These are phyloP conservation scores for Melanopsichium pennsylvanicum DNA, from an alignment of 1,284 basidiomycete species.

Conservation along the genomic window DNA sequence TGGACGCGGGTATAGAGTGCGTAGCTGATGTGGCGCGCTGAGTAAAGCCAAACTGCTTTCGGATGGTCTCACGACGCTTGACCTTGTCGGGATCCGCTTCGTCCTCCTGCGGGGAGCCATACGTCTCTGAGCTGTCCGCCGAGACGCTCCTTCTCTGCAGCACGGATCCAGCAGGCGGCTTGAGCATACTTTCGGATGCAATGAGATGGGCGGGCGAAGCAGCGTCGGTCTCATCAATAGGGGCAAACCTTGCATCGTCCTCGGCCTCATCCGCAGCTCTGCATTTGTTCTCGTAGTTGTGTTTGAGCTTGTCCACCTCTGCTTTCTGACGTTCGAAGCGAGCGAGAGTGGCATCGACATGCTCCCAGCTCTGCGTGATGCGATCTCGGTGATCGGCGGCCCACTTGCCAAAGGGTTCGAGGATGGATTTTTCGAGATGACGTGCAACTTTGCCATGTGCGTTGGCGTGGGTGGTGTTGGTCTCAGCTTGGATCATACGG, in stretches of 20 bases:
- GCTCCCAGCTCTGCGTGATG: slow-evolving; percentile 55
- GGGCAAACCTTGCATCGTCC: slow-evolving; percentile 62
- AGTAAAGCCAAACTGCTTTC: slow-evolving; percentile 63
- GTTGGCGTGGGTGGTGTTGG: slow-evolving; percentile 44
- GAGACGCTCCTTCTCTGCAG: slow-evolving; percentile 28
- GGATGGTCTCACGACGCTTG: slow-evolving; percentile 61
- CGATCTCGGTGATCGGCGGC: slow-evolving; percentile 48
- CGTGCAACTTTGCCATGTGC: slow-evolving; percentile 51
- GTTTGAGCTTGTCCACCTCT: slow-evolving; percentile 54
- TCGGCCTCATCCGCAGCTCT: slow-evolving; percentile 62
- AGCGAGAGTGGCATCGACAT: slow-evolving; percentile 49
- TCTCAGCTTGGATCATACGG: slow-evolving; percentile 47
- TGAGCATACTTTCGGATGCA: slow-evolving; percentile 9
- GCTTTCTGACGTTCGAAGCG: slow-evolving; percentile 51
- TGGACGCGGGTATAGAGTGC: not conserved
- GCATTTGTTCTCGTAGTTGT: slow-evolving; percentile 61
- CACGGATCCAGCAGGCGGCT: not conserved
- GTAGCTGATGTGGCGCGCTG: slow-evolving; percentile 32
- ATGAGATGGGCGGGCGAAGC: slow-evolving; percentile 8
- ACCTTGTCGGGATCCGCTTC: slow-evolving; percentile 47
- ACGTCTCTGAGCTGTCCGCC: slow-evolving; percentile 13
- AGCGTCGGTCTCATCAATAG: slow-evolving; percentile 28
- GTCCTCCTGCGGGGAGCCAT: slow-evolving; percentile 7
- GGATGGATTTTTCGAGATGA: slow-evolving; percentile 47
- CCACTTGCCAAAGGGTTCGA: slow-evolving; percentile 60